Percentiles rank a stretch among this genome's conserved stretches.
Conservation (phyloP, 805 yeast species). For the Ogataea trehalophila region DNA sequence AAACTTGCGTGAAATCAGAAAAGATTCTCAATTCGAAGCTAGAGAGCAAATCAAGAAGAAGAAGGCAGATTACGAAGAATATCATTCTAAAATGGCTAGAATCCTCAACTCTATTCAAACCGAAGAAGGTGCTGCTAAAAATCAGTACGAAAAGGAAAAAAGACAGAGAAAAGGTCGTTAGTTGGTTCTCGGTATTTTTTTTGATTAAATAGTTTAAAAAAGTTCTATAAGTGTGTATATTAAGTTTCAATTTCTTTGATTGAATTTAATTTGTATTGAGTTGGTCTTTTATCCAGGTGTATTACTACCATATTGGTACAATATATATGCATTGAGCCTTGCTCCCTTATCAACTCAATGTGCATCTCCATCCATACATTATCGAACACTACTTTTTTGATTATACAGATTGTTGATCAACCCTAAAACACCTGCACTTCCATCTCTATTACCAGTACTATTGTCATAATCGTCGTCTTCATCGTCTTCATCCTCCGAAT, state of each 20-base stretch:
- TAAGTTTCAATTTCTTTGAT: too few species aligned
- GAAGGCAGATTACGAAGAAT: slow-evolving; percentile 67
- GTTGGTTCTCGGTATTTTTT: background rate
- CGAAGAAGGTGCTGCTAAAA: slow-evolving; percentile 92
- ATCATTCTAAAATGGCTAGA: slow-evolving; percentile 85
- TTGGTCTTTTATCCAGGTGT: background rate
- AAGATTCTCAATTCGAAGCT: slow-evolving; percentile 81
- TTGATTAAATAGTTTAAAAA: too few species aligned
- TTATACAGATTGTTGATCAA: slow-evolving; percentile 76
- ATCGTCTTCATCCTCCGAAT: slow-evolving; percentile 5
- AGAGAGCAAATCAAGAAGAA: slow-evolving; percentile 78
- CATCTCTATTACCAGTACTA: slow-evolving; percentile 30
- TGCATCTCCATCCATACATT: background rate
- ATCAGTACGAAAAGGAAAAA: slow-evolving; percentile 85
- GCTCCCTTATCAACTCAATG: background rate
- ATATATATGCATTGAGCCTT: background rate
- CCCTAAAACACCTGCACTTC: slow-evolving; percentile 50
- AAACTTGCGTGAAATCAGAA: slow-evolving; percentile 84
- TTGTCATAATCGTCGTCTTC: slow-evolving; percentile 26
- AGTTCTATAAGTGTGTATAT: too few species aligned
- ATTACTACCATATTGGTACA: background rate
- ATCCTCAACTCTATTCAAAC: slow-evolving; percentile 85
- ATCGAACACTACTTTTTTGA: slow-evolving; percentile 31
- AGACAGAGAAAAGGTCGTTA: slow-evolving; percentile 49
- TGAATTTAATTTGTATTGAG: too few species aligned